A percentile compares a stretch with the other conserved stretches of the same genome.
Evolutionary conservation across 2,329 filamentous ascomycete species (phyloP).

Genomic region (Phyllosticta paracitricarpa): DNA sequence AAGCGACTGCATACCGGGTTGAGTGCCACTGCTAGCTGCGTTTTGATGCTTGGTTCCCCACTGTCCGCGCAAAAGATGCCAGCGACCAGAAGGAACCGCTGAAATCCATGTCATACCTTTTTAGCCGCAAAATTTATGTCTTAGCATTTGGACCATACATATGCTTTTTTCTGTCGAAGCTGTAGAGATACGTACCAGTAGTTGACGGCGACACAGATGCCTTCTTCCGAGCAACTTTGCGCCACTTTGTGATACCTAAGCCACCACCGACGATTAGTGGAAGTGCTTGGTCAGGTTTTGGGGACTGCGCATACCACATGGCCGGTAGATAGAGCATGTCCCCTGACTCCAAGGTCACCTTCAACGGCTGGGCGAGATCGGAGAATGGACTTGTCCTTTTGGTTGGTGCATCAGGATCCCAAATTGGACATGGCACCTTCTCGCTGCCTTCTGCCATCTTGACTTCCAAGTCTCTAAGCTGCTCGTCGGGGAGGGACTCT

Average conservation of each 20-base stretch:
- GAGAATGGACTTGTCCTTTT: slow-evolving; percentile 49
- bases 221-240: slow-evolving; percentile 58
- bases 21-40: background rate
- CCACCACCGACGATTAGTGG: background rate
- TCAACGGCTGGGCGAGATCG: slow-evolving; percentile 47
- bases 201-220: slow-evolving; percentile 68
- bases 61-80: slow-evolving; percentile 39
- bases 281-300: background rate
- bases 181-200: slow-evolving; percentile 45
- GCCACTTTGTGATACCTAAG: slow-evolving; percentile 68
- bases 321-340: slow-evolving; percentile 77
- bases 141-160: background rate
- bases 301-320: slow-evolving; percentile 51
- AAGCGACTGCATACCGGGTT: background rate
- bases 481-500: background rate
- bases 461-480: slow-evolving; percentile 19
- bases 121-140: background rate
- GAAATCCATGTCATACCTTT: slow-evolving; percentile 67
- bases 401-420: slow-evolving; percentile 58
- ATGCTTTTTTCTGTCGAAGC: background rate
- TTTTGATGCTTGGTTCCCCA: slow-evolving; percentile 14
- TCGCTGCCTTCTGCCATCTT: slow-evolving; percentile 27
- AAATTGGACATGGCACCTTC: slow-evolving; percentile 57
- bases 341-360: slow-evolving; percentile 59
- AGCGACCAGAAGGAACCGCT: slow-evolving; percentile 56